These are phyloP conservation scores for Vitis labrusca DNA, from an alignment of 164 flowering plant species.

Conservation along the genomic window DNA sequence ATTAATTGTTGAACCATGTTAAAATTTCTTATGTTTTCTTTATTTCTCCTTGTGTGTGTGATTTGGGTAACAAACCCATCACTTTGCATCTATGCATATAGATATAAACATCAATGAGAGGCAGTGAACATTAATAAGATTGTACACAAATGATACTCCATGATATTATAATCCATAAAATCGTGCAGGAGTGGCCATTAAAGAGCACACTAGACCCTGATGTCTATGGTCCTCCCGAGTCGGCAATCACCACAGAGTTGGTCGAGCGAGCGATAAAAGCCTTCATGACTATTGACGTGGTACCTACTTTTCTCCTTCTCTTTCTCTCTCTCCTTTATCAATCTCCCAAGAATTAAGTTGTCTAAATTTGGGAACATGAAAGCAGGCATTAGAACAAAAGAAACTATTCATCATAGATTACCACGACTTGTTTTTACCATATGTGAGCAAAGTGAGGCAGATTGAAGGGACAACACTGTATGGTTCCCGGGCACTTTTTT, in stretches of 20 bases:
- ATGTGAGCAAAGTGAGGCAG: conserved; percentile 46
- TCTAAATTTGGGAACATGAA: neutral
- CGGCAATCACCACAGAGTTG: conserved; percentile 36
- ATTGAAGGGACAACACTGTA: conserved; percentile 55
- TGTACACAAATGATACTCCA: too few relatives aligned
- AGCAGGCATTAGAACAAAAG: conserved; percentile 53
- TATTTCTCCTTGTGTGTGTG: too few relatives aligned
- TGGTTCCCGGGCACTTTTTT: conserved; percentile 73
- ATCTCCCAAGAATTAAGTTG: neutral
- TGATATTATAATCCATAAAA: neutral
- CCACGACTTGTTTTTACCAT: conserved; percentile 62
- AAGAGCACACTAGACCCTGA: conserved; percentile 48
- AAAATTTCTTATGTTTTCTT: too few relatives aligned
- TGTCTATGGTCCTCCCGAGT: conserved; percentile 43
- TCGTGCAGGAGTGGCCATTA: conserved; percentile 52
- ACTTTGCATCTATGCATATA: too few relatives aligned
- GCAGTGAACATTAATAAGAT: too few relatives aligned
- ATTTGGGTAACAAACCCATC: too few relatives aligned
- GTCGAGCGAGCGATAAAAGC: conserved; percentile 33
- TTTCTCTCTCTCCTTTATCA: neutral
- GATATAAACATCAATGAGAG: too few relatives aligned
- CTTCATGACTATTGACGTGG: conserved; percentile 36
- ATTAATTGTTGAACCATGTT: too few relatives aligned
- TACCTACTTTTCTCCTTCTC: conserved; percentile 1
- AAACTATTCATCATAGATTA: conserved; percentile 64